These are phyloP conservation scores for Naganishia vaughanmartiniae DNA, from an alignment of 768 basidiomycete genomes.

Conservation along the genomic window DNA sequence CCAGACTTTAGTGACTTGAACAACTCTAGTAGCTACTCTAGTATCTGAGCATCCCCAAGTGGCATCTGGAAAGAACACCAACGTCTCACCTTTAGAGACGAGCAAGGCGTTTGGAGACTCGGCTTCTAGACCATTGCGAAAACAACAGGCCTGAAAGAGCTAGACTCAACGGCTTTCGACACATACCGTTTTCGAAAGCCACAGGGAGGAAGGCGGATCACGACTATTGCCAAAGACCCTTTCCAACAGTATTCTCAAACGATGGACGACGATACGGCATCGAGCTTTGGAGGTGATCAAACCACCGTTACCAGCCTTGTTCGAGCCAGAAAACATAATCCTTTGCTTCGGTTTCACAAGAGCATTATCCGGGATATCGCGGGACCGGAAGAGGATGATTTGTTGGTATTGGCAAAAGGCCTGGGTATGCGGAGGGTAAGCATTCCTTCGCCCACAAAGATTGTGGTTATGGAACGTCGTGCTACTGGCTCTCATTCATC, in stretches of 20 bases:
- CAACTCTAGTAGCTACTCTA: too few species aligned
- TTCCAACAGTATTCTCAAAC: background rate
- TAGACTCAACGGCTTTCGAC: too few species aligned
- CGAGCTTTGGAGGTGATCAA: slow-evolving; percentile 18
- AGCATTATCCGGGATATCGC: slow-evolving; percentile 52
- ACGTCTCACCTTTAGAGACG: too few species aligned
- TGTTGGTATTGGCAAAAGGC: slow-evolving; percentile 77
- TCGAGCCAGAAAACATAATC: slow-evolving; percentile 38
- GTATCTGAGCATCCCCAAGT: too few species aligned
- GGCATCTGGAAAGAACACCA: too few species aligned
- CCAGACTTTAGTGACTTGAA: too few species aligned
- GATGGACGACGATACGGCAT: slow-evolving; percentile 15
- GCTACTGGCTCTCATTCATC: background rate
- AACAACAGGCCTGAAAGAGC: too few species aligned
- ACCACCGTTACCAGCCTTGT: slow-evolving; percentile 18
- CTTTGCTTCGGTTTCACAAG: slow-evolving; percentile 52
- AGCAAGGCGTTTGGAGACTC: too few species aligned
- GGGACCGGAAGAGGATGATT: slow-evolving; percentile 52
- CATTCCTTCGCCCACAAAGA: background rate
- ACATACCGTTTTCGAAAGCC: background rate
- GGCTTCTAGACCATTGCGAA: too few species aligned
- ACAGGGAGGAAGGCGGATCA: background rate
- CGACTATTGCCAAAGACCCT: background rate
- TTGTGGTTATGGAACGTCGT: too few species aligned
- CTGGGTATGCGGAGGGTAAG: slow-evolving; percentile 68